Evolutionary conservation across 208 protist species (phyloP).

Genomic region (Crithidia bombi): DNA sequence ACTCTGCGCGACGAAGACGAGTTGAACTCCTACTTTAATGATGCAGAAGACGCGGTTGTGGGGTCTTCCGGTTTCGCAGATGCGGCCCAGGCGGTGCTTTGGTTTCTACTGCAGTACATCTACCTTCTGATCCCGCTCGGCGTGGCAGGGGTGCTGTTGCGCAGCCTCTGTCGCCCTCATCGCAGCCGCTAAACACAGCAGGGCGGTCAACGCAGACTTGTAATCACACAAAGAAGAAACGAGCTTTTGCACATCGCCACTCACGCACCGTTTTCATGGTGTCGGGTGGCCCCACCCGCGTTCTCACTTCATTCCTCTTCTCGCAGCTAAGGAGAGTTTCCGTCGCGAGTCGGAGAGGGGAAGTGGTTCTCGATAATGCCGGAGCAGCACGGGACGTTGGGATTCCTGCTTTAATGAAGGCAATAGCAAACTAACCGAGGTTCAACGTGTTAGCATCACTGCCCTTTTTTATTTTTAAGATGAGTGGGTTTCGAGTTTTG

Average conservation of each 20-base stretch:
- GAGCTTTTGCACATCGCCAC: too few relatives aligned
- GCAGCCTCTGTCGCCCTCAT: slow-evolving; percentile 18
- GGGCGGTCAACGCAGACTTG: too few relatives aligned
- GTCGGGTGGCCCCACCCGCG: too few relatives aligned
- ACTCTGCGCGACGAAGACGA: slow-evolving; percentile 12
- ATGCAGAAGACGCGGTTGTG: background rate
- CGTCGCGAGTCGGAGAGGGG: too few relatives aligned
- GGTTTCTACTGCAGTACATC: slow-evolving; percentile 19
- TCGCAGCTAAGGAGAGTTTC: too few relatives aligned
- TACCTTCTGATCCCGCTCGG: slow-evolving; percentile 20
- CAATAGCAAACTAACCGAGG: background rate
- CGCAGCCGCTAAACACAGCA: background rate
- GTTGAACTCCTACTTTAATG: background rate
- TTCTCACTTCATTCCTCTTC: too few relatives aligned
- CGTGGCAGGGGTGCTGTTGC: slow-evolving; percentile 5
- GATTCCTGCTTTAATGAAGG: background rate
- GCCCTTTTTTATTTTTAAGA: background rate
- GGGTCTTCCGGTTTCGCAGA: background rate
- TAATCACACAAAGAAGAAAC: too few relatives aligned
- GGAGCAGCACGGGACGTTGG: too few relatives aligned
- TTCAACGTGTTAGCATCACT: background rate
- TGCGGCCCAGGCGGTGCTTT: background rate
- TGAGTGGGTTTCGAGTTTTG: background rate
- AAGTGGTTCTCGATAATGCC: too few relatives aligned
- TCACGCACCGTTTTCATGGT: too few relatives aligned